Conservation (phyloP, 2,329 filamentous ascomycete genomes). For the Claviceps lovelessii region DNA sequence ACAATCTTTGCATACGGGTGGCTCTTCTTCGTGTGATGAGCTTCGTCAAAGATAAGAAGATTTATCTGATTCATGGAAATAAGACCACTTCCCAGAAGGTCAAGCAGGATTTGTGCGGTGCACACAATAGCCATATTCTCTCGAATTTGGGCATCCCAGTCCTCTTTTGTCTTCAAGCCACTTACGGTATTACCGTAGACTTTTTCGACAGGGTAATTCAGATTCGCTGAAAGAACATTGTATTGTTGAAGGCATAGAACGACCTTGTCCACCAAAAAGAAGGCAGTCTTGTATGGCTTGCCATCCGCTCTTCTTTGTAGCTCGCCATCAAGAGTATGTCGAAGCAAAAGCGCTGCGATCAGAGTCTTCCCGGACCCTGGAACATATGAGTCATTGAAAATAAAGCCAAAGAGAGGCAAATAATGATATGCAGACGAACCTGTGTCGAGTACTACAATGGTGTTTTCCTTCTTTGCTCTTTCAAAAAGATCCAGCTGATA, state of each 20-base stretch:
- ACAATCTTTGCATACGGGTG: constrained; percentile 85
- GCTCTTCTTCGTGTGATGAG: constrained; percentile 88
- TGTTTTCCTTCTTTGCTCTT: constrained; percentile 68
- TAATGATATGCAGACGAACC: constrained; percentile 27
- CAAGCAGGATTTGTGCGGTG: constrained; percentile 73
- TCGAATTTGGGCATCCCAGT: constrained; percentile 37
- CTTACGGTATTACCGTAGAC: constrained; percentile 57
- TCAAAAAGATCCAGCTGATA: constrained; percentile 91
- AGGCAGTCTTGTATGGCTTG: constrained; percentile 50
- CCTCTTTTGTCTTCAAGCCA: constrained; percentile 25
- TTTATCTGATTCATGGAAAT: constrained; percentile 73
- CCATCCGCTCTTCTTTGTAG: constrained; percentile 52
- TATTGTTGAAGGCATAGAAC: constrained; percentile 83
- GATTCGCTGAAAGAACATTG: constrained; percentile 64
- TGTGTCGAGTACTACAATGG: constrained; percentile 89
- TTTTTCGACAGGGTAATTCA: constrained; percentile 59
- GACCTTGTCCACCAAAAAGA: constrained; percentile 86
- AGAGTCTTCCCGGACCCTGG: constrained; percentile 82
- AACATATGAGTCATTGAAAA: not conserved
- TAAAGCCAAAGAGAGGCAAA: not conserved
- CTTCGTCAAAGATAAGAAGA: constrained; percentile 87
- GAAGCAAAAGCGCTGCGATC: constrained; percentile 78
- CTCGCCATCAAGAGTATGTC: constrained; percentile 63
- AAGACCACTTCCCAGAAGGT: constrained; percentile 66
- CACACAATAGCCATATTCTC: constrained; percentile 78